These are phyloP conservation scores for Lenwebbia sp. DNA, from an alignment of 345 rosid species.

Conservation along the genomic window DNA sequence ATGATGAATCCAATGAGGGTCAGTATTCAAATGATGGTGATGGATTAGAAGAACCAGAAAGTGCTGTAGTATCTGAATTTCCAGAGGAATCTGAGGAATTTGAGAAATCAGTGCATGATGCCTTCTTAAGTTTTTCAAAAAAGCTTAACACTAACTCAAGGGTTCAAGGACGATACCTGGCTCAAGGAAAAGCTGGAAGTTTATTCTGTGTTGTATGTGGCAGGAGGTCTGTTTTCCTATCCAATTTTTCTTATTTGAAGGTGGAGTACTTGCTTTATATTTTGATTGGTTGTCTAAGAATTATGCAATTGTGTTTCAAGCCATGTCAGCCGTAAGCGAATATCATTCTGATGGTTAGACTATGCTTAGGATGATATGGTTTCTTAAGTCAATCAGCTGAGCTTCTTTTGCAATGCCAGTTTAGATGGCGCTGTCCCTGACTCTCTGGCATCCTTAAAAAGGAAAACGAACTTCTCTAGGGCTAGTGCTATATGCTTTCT, in stretches of 20 bases:
- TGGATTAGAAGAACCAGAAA: slow-evolving; percentile 16
- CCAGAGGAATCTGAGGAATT: slow-evolving; percentile 50
- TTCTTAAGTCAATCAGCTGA: background rate
- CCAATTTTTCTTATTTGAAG: slow-evolving; percentile 3
- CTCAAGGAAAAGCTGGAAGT: slow-evolving; percentile 64
- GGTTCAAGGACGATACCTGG: slow-evolving; percentile 47
- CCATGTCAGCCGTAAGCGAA: background rate
- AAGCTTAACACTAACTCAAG: slow-evolving; percentile 34
- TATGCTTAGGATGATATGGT: background rate
- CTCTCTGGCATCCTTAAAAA: background rate
- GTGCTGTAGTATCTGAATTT: slow-evolving; percentile 18
- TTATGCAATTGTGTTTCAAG: slow-evolving; percentile 14
- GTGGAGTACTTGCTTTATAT: background rate
- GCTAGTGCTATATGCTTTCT: background rate
- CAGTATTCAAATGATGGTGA: slow-evolving; percentile 19
- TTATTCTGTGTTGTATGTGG: slow-evolving; percentile 66
- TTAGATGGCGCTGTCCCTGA: background rate
- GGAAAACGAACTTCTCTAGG: background rate
- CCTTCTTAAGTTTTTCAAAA: slow-evolving; percentile 37
- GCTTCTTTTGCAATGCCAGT: background rate
- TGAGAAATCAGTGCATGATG: slow-evolving; percentile 39
- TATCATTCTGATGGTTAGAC: background rate
- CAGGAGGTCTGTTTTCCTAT: slow-evolving; percentile 54
- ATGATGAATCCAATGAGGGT: slow-evolving; percentile 25
- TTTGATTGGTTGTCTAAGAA: slow-evolving; percentile 3